Evolutionary conservation across 2,329 filamentous ascomycete genomes (phyloP), one percentile per base, ranked within the genome.

Genomic region (Cladosporium sp.): DNA sequence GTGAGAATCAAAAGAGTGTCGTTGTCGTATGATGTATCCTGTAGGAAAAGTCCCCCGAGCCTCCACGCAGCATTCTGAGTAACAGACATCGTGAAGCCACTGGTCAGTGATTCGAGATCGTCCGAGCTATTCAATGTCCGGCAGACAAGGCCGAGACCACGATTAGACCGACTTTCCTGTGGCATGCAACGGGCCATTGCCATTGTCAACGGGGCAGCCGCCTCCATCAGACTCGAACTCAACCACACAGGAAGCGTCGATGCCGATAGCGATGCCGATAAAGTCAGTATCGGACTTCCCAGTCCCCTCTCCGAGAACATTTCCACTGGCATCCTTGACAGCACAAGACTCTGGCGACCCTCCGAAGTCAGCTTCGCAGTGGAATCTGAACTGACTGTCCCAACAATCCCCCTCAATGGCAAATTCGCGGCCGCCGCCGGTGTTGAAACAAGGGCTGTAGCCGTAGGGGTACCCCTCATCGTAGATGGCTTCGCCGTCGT

Each of bases 401-500:
- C 33, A 38, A 34, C 44, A 46, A 7, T 38, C 44, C 7, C 44
- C 44, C 16, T 38, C 33, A 18, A 46, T 38, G 11, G 11, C 44
- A 34, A 46, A 46, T 13, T 28, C 28, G 44, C 33, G 44, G 7
- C 44, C 44, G 2, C 28, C 33, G 34, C 33, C 16, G 16, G 40
- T 42, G 13, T 43, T 31, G 32, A 38, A 46, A 3, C 44, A 38
- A 14, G 44, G 44, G 16, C 11, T 14, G 44, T 38, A 46, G 9
- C 18, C 11, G 44, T 22, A 28, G 14, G 33, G 44, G 16, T 28
- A n/a, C 7, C 9, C 3, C 13, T 22, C 33, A 16, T 35, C 16
- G 43, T 46, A 46, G 32, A 46, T 37, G 16, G 43, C 43, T 28
- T 46, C 43, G 8, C 33, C 33, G 43, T 46, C 33, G 43, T 46